Percentiles rank a stretch among this genome's conserved stretches.
Evolutionary conservation across 73 alveolate genomes (phyloP).

Genomic region (Uronychia binucleata): DNA sequence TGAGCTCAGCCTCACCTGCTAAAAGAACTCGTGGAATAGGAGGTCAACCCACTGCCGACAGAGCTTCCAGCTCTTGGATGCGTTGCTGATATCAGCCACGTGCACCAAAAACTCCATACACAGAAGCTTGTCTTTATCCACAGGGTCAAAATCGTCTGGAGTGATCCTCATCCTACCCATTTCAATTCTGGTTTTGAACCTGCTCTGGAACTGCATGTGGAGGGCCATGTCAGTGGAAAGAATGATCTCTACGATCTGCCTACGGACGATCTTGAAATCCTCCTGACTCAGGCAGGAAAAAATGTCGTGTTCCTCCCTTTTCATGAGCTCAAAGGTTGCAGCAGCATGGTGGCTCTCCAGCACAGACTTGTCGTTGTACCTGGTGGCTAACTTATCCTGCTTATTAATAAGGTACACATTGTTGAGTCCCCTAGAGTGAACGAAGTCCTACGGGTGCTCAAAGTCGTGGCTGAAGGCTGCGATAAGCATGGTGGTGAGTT

Average conservation of each 20-base stretch:
- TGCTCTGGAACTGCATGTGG: constrained; percentile 35
- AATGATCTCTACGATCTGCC: constrained; percentile 70
- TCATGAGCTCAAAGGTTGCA: constrained; percentile 62
- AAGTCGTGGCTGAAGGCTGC: constrained; percentile 75
- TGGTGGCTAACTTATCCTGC: constrained; percentile 69
- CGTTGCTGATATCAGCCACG: constrained; percentile 72
- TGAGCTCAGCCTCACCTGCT: too few species aligned
- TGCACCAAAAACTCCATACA: constrained; percentile 54
- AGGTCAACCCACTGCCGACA: constrained; percentile 75
- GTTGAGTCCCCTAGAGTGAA: constrained; percentile 67
- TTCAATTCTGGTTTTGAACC: constrained; percentile 41
- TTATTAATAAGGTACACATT: constrained; percentile 65
- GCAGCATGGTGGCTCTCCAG: constrained; percentile 87
- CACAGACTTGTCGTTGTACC: constrained; percentile 73
- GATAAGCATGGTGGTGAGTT: constrained; percentile 44
- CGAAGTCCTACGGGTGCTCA: constrained; percentile 85
- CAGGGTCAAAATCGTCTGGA: constrained; percentile 37
- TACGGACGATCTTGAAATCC: constrained; percentile 64
- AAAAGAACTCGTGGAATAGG: constrained; percentile 70
- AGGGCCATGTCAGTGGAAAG: constrained; percentile 79
- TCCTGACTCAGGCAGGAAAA: constrained; percentile 56
- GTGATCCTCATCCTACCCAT: constrained; percentile 71
- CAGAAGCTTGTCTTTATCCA: constrained; percentile 21
- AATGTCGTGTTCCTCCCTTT: constrained; percentile 60
- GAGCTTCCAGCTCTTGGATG: constrained; percentile 56